Percentiles rank a stretch among this genome's conserved stretches.
Conservation (phyloP, 345 rosid genomes). For the Microthlaspi erraticum region DNA sequence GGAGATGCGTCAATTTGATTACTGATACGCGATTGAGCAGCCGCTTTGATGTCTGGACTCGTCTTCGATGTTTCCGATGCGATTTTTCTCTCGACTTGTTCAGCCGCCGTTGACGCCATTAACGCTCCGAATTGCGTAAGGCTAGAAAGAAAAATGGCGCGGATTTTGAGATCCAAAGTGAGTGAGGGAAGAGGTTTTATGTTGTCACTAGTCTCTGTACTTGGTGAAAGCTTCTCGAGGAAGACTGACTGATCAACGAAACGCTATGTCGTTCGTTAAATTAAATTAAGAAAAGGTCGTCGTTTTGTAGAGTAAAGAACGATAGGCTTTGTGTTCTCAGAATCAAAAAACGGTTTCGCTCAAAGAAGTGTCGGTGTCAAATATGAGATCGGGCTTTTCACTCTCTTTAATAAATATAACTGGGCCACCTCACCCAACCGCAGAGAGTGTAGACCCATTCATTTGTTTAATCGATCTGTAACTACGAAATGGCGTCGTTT, state of each 20-base stretch:
- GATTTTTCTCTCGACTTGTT: conserved; percentile 43
- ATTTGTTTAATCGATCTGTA: conserved; percentile 1
- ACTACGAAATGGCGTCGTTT: conserved; percentile 19
- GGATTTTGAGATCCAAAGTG: conserved; percentile 54
- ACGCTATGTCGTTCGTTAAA: conserved; percentile 12
- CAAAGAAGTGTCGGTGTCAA: conserved; percentile 34
- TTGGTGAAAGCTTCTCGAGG: conserved; percentile 35
- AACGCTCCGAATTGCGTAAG: neutral
- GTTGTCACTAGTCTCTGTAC: neutral
- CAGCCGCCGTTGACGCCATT: conserved; percentile 44
- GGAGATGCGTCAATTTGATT: conserved; percentile 45
- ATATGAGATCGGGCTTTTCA: conserved; percentile 36
- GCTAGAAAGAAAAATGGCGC: conserved; percentile 49
- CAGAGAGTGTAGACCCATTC: conserved; percentile 31
- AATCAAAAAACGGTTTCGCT: conserved; percentile 13
- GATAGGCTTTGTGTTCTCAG: conserved; percentile 7
- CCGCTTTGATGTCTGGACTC: conserved; percentile 32
- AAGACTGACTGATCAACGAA: conserved; percentile 33
- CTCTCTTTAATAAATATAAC: conserved; percentile 19
- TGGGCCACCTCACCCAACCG: conserved; percentile 29
- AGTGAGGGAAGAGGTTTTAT: conserved; percentile 13
- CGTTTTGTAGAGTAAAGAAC: neutral
- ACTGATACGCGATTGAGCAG: conserved; percentile 33
- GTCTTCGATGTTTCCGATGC: conserved; percentile 38
- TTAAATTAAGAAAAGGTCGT: neutral